Conservation (phyloP, 805 yeast genomes). For the Komagataella ulmi region DNA sequence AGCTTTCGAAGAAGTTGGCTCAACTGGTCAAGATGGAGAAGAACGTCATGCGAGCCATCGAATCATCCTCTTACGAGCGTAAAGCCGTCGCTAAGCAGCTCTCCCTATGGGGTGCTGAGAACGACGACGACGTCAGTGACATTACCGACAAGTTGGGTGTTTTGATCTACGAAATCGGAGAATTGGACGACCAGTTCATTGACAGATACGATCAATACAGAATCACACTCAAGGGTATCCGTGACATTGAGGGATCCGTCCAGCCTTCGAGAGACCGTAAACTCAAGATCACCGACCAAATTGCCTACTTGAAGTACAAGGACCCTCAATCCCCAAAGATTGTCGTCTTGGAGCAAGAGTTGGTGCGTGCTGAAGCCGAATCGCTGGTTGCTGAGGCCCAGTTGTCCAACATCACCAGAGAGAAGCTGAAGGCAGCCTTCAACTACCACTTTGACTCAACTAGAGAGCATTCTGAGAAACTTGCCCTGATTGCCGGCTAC, state of each 20-base stretch:
- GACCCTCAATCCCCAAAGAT: slow-evolving; percentile 79
- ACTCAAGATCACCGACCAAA: slow-evolving; percentile 73
- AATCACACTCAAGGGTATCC: slow-evolving; percentile 64
- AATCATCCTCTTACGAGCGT: slow-evolving; percentile 65
- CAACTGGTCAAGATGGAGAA: slow-evolving; percentile 72
- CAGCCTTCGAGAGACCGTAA: slow-evolving; percentile 84
- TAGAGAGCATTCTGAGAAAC: slow-evolving; percentile 76
- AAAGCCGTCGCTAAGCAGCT: slow-evolving; percentile 73
- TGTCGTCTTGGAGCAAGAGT: slow-evolving; percentile 71
- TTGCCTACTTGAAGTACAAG: slow-evolving; percentile 73
- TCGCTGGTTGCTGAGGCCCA: slow-evolving; percentile 87
- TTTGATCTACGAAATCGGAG: slow-evolving; percentile 70
- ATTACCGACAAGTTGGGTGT: slow-evolving; percentile 83
- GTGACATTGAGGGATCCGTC: slow-evolving; percentile 79
- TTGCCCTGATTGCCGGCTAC: slow-evolving; percentile 78
- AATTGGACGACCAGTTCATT: slow-evolving; percentile 76
- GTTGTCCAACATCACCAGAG: slow-evolving; percentile 78
- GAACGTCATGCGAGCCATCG: slow-evolving; percentile 68
- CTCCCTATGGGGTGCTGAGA: slow-evolving; percentile 78
- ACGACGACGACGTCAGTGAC: slow-evolving; percentile 78
- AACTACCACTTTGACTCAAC: slow-evolving; percentile 76
- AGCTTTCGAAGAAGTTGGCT: slow-evolving; percentile 60
- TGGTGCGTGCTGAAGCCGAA: slow-evolving; percentile 88
- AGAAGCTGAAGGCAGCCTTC: slow-evolving; percentile 74
- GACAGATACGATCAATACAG: slow-evolving; percentile 81